Evolutionary conservation across 345 rosid genomes (phyloP), one percentile per base, ranked within the genome.

Genomic region (Angophora floribunda): DNA sequence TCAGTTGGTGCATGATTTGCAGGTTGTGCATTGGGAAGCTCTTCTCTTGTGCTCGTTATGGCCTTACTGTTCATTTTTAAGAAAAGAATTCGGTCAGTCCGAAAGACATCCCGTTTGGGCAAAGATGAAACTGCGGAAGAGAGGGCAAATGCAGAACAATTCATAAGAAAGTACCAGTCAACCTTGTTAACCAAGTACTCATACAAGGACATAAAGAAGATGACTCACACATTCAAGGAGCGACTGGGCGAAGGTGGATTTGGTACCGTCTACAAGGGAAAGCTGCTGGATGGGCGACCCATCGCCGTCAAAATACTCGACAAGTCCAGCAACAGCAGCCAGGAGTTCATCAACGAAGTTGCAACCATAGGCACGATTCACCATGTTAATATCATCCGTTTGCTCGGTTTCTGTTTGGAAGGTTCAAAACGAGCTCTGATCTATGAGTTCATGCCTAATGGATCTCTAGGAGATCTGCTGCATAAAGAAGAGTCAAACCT

Each of bases 11-110:
- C 14, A 36, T 70, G 47, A 70, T 80, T 32, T 50, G 24, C 87
- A 92, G 94, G 93, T 86, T 70, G 87, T 84, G 89, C 93, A 67
- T 59, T 88, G 24, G 94, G 90, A 90, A 52, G 89, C 86, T 87
- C 85, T 24, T 79, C 57, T 13, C 4, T 89, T 30, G 85, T 82
- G 63, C 85, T 91, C 85, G 53, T 87, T 28, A 51, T 63, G 36
- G 52, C 85, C 9, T 19, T 85, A n/a, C 47, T 92, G 2, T 51
- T 85, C 6, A 30, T 86, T 59, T 90, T 47, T 45, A 89, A 88
- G 86, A 89, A 45, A 26, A 91, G 86, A 89, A 32, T 45, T 52
- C 14, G 32, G 41, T 8, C 47, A 4, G 30, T 67, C 44, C 30
- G 52, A 6, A 10, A 49, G 51, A 87, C n/a, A 30, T 52, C 52